Evolutionary conservation across 441 rosid genomes (phyloP), one percentile per base, ranked within the genome.

Genomic region (Erodium trifolium): DNA sequence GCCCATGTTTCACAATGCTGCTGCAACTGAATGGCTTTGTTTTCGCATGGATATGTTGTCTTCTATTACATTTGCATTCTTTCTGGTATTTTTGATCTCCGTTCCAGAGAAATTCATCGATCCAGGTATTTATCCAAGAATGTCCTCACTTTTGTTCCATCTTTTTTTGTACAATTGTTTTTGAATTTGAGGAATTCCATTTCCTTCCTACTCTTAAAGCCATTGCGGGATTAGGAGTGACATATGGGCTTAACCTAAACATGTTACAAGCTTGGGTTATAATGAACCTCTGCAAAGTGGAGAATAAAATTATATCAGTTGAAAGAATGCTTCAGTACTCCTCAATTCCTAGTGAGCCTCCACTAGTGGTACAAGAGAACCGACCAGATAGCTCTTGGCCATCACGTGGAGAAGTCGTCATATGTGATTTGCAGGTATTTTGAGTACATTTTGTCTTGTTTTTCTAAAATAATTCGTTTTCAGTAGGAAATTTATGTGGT

Each of bases 261-360:
- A 82, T 67, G 72, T 34, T 87, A 53, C 96, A 88, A 91, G 83
- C 90, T 70, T 68, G 76, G 82, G 70, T 89, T 1, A 85, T 89
- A 65, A 78, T 87, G 96, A 79, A 72, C 55, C 76, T 88, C 23
- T 89, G 97, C 78, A 70, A 62, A 68, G 65, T 84, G 65, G 99
- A 93, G 81, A 88, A 89, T 77, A 78, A 82, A 72, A 91, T 93
- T 76, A 89, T 91, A 78, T 88, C 97, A 3, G 93, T 93, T 3
- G 97, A 93, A 79, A 88, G 99, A 74, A 84, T 93, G 31, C 86
- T 88, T 72, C 99, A 93, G 78, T 91, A 89, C 80, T 79, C 84
- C 39, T 65, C 72, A 23, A 85, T 88, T 70, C 82, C 92, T 0
- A 83, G 90, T 72, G 99, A 93, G 72, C 92, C 99, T 77, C 88